Base-by-base conservation (phyloP, 2,329 filamentous ascomycete species). In the Fusarium keratoplasticum region DNA sequence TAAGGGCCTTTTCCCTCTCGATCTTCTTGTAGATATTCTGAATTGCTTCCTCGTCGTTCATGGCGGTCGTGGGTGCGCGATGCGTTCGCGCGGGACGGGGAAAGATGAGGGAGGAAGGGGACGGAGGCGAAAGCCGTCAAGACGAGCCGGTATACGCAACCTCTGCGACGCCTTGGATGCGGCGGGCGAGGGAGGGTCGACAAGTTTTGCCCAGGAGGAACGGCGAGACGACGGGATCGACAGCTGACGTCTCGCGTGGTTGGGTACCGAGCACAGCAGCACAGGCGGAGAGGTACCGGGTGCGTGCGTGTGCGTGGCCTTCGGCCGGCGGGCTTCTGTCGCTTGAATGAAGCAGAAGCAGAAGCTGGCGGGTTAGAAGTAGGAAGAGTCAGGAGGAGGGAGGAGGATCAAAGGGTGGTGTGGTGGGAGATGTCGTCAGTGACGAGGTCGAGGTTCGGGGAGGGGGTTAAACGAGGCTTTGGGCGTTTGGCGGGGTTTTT, bases 1-100 rank as follows among this genome's bases (percentile, higher is more conserved):
- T 96, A 81, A 98, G 92, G 80, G 93, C 94, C 88, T 95, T 96
- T 86, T 99, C 96, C 83, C 96, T 92, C 88, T 98, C 95, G 84
- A 99, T 98, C 93, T 99, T 98, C 87, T 92, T 93, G 86, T 93
- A 91, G 86, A 99, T 95, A 84, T 95, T 93, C 85, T 91, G 91
- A 84, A 91, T 87, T 77, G 89, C 87, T 79, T 91, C 88, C 73
- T 91, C 89, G 81, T 91, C 89, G 82, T 88, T 89, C 88, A 91
- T 92, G 82, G 82, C 86, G 84, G 83, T 82, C 80, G 81, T 76
- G 78, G 76, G 79, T 78, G 81, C 82, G 81, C 81, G 82, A 82
- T 83, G 68, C 81, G 82, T 82, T 77, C 82, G 82, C 82, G 81
- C 81, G 69, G 74, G 78, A 82, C 82, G 81, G 71, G 52, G 64